Evolutionary conservation across 306 rosid species (phyloP).

Genomic region (Quercus agrifolia): DNA sequence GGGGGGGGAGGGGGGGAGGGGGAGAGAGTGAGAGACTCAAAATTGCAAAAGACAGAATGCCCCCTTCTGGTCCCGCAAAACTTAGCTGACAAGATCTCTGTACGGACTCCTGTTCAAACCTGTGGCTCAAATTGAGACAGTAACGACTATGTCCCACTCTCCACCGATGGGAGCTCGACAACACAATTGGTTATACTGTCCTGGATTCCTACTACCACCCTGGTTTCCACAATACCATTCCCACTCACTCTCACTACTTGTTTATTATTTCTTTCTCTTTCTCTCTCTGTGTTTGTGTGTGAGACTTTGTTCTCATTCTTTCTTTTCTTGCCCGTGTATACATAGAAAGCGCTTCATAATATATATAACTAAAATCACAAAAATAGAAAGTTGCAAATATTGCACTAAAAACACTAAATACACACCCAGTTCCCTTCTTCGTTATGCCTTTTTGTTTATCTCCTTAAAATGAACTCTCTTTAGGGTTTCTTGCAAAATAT

Average conservation of each 20-base stretch:
- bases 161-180: conserved; percentile 30
- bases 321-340: background rate
- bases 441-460: background rate
- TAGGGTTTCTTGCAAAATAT: conserved; percentile 15
- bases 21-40: background rate
- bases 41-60: background rate
- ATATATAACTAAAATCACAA: conserved; percentile 21
- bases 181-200: conserved; percentile 21
- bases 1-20: background rate
- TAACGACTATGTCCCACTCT: background rate
- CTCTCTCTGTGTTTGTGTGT: background rate
- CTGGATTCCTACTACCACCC: background rate
- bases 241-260: background rate
- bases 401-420: background rate
- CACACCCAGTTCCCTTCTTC: background rate
- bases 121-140: conserved; percentile 27
- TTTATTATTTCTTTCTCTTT: no score
- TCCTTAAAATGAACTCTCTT: conserved; percentile 9
- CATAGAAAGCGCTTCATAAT: conserved; percentile 9
- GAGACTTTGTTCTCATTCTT: background rate
- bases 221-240: background rate
- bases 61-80: conserved; percentile 1
- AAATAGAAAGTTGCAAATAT: conserved; percentile 44
- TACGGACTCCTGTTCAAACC: conserved; percentile 26
- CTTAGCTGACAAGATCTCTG: conserved; percentile 9